Conservation (phyloP, 352 stramenopile genomes). For the Salisapilia sapeloensis region DNA sequence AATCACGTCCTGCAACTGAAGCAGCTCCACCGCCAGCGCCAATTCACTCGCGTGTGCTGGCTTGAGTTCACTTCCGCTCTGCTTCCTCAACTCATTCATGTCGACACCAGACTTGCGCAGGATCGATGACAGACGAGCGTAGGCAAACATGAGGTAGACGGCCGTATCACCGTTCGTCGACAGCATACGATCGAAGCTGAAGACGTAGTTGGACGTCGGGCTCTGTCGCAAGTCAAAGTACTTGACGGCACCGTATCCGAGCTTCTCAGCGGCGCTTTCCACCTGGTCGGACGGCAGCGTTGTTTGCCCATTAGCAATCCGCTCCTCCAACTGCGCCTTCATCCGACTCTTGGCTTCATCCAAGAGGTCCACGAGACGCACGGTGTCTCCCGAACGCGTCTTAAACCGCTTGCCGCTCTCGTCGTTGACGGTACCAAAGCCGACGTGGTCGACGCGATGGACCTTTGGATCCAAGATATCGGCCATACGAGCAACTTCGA, state of each 20-base stretch:
- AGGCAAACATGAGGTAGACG: slow-evolving; percentile 98
- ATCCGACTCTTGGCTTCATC: slow-evolving; percentile 94
- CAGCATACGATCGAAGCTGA: slow-evolving; percentile 99
- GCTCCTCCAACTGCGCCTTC: slow-evolving; percentile 84
- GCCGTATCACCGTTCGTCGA: slow-evolving; percentile 98
- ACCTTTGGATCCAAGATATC: slow-evolving; percentile 64
- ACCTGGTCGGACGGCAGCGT: slow-evolving; percentile 83
- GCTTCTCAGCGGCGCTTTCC: slow-evolving; percentile 84
- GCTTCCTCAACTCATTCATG: slow-evolving; percentile 40
- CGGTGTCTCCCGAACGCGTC: slow-evolving; percentile 95
- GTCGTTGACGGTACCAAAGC: slow-evolving; percentile 78
- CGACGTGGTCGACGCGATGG: slow-evolving; percentile 73
- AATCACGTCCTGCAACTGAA: slow-evolving; percentile 93
- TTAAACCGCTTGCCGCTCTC: slow-evolving; percentile 92
- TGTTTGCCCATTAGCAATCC: slow-evolving; percentile 85
- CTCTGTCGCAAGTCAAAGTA: slow-evolving; percentile 99
- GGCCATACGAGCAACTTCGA: slow-evolving; percentile 61
- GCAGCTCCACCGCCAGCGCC: slow-evolving; percentile 88
- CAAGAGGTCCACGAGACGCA: slow-evolving; percentile 97
- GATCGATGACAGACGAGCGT: slow-evolving; percentile 96
- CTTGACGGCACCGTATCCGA: slow-evolving; percentile 99
- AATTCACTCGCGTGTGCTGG: slow-evolving; percentile 73
- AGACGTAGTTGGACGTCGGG: slow-evolving; percentile 97
- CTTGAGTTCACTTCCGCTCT: slow-evolving; percentile 37
- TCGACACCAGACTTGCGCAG: slow-evolving; percentile 88